Percentiles rank a stretch among this genome's conserved stretches.
Evolutionary conservation across 805 yeast genomes (phyloP).

Genomic region (Cyberlindnera galapagoensis): DNA sequence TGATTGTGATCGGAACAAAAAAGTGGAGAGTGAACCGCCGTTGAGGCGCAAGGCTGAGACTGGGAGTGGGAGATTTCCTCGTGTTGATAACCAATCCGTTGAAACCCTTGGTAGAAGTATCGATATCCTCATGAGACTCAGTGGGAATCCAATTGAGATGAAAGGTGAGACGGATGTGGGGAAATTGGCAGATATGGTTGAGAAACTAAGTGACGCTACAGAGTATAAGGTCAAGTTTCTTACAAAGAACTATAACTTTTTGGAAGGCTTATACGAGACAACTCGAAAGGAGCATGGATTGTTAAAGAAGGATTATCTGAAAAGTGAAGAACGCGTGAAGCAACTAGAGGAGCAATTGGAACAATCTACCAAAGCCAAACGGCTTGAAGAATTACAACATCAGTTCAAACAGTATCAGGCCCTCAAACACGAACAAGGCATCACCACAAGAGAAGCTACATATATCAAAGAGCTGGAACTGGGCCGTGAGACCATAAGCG

Average conservation of each 20-base stretch:
- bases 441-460: not conserved
- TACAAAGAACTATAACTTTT: slow-evolving; percentile 20
- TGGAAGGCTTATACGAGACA: slow-evolving; percentile 17
- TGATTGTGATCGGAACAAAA: too few species aligned
- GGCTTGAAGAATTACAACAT: not conserved
- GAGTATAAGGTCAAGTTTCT: slow-evolving; percentile 15
- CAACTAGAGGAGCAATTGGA: slow-evolving; percentile 5
- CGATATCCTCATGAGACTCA: slow-evolving; percentile 7
- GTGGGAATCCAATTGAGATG: slow-evolving; percentile 9
- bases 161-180: slow-evolving; percentile 3
- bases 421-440: not conserved
- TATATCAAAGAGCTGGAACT: not conserved
- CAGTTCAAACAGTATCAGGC: not conserved
- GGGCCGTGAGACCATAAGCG: slow-evolving; percentile 3
- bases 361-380: not conserved
- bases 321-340: slow-evolving; percentile 1
- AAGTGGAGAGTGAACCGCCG: too few species aligned
- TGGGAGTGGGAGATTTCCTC: too few species aligned
- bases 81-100: slow-evolving; percentile 2
- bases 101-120: slow-evolving; percentile 4
- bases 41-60: too few species aligned
- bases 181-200: slow-evolving; percentile 6
- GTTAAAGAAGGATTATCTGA: slow-evolving; percentile 2
- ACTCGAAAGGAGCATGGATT: slow-evolving; percentile 8
- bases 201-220: slow-evolving; percentile 13